Conservation (phyloP, 805 yeast species). For the Nakazawaea anatomiae region DNA sequence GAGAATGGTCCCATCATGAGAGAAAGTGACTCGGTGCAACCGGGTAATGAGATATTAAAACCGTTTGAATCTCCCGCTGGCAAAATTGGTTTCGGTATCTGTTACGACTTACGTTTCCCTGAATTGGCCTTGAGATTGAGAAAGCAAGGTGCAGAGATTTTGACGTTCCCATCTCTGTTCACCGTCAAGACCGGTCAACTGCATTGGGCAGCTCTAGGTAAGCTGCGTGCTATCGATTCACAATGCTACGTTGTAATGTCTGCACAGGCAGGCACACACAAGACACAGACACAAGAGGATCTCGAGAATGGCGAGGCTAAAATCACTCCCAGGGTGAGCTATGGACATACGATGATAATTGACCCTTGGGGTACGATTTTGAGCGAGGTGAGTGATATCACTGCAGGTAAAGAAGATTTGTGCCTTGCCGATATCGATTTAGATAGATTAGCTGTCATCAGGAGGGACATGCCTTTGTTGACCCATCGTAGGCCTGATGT, state of each 20-base stretch:
- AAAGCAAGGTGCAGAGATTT: conserved; percentile 63
- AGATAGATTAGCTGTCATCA: conserved; percentile 38
- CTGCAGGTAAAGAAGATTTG: conserved; percentile 28
- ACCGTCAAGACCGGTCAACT: conserved; percentile 87
- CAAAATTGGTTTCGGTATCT: conserved; percentile 65
- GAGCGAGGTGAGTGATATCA: conserved; percentile 47
- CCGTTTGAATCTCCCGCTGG: conserved; percentile 61
- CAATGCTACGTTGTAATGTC: conserved; percentile 87
- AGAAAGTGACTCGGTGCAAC: conserved; percentile 77
- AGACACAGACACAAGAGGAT: conserved; percentile 37
- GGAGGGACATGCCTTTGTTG: conserved; percentile 74
- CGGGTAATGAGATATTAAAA: conserved; percentile 50
- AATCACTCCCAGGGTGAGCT: conserved; percentile 55
- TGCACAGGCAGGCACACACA: conserved; percentile 80
- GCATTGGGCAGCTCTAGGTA: conserved; percentile 80
- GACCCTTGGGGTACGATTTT: conserved; percentile 88
- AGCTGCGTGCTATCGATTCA: conserved; percentile 82
- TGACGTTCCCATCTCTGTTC: conserved; percentile 89
- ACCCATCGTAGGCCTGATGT: conserved; percentile 64
- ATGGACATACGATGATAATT: conserved; percentile 82
- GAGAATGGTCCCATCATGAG: conserved; percentile 74
- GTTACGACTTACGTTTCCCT: conserved; percentile 87
- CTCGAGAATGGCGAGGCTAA: conserved; percentile 20
- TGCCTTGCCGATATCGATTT: conserved; percentile 65
- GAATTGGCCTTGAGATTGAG: conserved; percentile 67